Percentiles rank a stretch among this genome's conserved stretches.
phyloP scores from a whole-genome alignment of 257 asterid species.

The Sherardia arvensis region DNA sequence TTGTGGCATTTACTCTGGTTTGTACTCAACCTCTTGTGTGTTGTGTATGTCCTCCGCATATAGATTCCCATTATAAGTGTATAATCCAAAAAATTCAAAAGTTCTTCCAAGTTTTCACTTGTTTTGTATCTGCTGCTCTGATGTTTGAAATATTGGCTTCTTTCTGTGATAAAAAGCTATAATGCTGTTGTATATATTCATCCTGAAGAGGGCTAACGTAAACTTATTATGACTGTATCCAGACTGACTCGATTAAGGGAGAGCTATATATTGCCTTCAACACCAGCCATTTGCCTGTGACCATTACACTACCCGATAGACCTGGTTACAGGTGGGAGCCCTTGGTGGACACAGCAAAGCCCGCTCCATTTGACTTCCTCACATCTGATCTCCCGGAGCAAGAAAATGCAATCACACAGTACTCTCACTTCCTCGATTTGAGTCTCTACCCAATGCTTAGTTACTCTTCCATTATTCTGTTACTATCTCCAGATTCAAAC shows the following conservation, averaged over 20 bases:
- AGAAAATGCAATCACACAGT: slow-evolving; percentile 46
- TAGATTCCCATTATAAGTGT: neutral
- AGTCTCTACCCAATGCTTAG: slow-evolving; percentile 85
- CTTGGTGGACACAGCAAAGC: slow-evolving; percentile 80
- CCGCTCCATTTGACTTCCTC: slow-evolving; percentile 73
- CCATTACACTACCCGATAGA: slow-evolving; percentile 59
- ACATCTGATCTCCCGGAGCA: slow-evolving; percentile 35
- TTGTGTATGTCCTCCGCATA: no score
- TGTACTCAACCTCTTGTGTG: slow-evolving; percentile 3
- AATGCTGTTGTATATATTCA: neutral
- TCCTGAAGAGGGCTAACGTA: neutral
- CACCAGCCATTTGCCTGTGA: slow-evolving; percentile 65
- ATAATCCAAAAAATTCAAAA: neutral
- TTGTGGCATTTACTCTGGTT: slow-evolving; percentile 87
- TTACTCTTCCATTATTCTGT: slow-evolving; percentile 72
- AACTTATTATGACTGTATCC: slow-evolving; percentile 8
- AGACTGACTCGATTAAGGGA: slow-evolving; percentile 74
- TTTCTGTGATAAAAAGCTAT: neutral
- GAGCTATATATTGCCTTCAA: slow-evolving; percentile 77
- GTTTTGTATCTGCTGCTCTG: neutral
- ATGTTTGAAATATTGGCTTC: neutral
- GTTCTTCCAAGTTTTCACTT: neutral
- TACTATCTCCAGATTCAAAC: slow-evolving; percentile 34
- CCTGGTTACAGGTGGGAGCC: slow-evolving; percentile 80
- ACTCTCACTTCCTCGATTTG: slow-evolving; percentile 74